Base-by-base conservation (phyloP, 1,139 yeast species). In the Debaryomyces nepalensis region DNA sequence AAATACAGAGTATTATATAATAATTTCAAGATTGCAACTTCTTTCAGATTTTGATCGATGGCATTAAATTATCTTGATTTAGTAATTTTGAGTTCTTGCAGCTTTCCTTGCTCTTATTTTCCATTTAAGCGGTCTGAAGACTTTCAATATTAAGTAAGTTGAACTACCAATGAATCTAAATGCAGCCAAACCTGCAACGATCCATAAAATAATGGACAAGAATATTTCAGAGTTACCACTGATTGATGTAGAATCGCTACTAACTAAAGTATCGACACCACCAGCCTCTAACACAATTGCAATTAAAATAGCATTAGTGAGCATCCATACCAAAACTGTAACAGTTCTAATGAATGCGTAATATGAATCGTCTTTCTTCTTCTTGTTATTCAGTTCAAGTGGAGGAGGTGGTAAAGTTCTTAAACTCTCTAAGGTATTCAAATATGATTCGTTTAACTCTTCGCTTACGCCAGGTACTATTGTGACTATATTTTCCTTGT, bases 401-500 rank as follows among this genome's bases (percentile, higher is more conserved):
- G 47, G 54, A 3, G 59, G 61, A 9, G 61, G 63, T 1, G 64
- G 63, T 6, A 59, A 52, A 0, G 61, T 52, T 37, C 73, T 63
- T 41, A 83, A 68, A 7, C 68, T 66, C 40, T 77, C 78, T 49
- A 82, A 66, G 31, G 76, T 76, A 38, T 69, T 66, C 45, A 73
- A 57, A 55, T 87, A 87, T 11, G 77, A 68, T 24, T 75, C 78
- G 55, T 86, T 86, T 44, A 84, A 75, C 51, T 83, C 88, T 40
- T 73, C 75, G 18, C 70, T 73, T 4, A 79, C 76, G 3, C 87
- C 86, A 3, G 91, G 91, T 8, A 80, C 77, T 43, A 81, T 77
- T 64, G 81, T 82, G 31, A 85, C 78, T 51, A 82, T 82, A 51
- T 87, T 83, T 46, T 87, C 83, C 57, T 87, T 50, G 48, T 73